phyloP scores from a whole-genome alignment of 179 eudicot species.

The Silene coronaria region DNA sequence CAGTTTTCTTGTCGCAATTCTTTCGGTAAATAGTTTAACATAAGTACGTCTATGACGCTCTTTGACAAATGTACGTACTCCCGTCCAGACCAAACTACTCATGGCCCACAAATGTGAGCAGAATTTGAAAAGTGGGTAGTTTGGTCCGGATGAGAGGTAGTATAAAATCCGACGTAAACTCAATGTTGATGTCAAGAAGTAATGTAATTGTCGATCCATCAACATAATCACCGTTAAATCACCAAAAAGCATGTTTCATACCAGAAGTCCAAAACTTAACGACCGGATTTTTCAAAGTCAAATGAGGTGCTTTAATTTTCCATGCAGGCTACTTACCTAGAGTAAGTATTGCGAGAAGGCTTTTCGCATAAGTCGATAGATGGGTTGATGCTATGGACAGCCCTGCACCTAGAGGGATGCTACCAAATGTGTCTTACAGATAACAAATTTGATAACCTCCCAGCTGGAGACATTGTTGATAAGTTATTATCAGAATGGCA shows the following conservation, averaged over 20 bases:
- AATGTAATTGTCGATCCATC: too few species aligned
- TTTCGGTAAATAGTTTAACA: not conserved
- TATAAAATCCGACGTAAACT: too few species aligned
- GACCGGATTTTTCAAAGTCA: not conserved
- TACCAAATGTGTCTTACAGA: slow-evolving; percentile 94
- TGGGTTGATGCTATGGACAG: slow-evolving; percentile 85
- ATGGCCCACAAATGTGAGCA: too few species aligned
- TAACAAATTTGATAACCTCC: slow-evolving; percentile 47
- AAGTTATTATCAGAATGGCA: slow-evolving; percentile 64
- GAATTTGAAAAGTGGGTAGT: too few species aligned
- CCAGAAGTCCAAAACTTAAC: too few species aligned
- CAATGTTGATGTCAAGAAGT: too few species aligned
- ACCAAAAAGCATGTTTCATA: too few species aligned
- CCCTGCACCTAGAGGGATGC: slow-evolving; percentile 59
- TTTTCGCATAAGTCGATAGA: slow-evolving; percentile 66
- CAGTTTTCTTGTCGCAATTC: not conserved
- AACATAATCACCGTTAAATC: too few species aligned
- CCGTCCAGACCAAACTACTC: too few species aligned
- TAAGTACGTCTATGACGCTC: too few species aligned
- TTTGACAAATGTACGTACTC: too few species aligned
- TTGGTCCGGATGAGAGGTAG: too few species aligned
- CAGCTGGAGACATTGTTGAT: slow-evolving; percentile 71
- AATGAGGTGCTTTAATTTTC: not conserved
- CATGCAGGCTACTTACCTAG: slow-evolving; percentile 37
- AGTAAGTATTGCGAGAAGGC: slow-evolving; percentile 75